Evolutionary conservation across 148 eudicot species (phyloP).

Genomic region (Linanthus parryae): DNA sequence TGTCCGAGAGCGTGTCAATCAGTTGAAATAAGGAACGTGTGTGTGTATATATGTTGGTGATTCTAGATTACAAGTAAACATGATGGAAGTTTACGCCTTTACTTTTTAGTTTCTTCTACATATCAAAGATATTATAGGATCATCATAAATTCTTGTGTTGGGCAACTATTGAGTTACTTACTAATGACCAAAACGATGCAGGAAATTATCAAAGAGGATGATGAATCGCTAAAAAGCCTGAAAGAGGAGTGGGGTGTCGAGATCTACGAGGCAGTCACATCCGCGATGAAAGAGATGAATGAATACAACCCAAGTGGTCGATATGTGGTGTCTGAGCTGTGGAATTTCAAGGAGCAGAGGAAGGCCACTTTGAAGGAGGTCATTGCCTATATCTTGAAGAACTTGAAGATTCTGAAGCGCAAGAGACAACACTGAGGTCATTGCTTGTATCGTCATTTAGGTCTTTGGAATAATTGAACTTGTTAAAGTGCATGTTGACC

Average conservation of each 20-base stretch:
- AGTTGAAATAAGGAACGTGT: too few species aligned
- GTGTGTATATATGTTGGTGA: too few species aligned
- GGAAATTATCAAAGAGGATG: conserved; percentile 1
- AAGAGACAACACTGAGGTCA: too few species aligned
- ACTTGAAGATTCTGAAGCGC: conserved; percentile 7
- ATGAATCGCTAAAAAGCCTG: neutral
- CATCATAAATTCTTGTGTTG: neutral
- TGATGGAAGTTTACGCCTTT: neutral
- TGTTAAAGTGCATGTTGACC: too few species aligned
- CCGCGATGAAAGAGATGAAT: conserved; percentile 1
- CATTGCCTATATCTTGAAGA: conserved; percentile 4
- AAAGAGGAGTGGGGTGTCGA: conserved; percentile 2
- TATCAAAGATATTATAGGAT: neutral
- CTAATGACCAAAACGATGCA: neutral
- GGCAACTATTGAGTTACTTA: neutral
- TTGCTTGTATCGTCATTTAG: too few species aligned
- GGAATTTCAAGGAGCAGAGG: conserved; percentile 9
- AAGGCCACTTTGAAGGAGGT: conserved; percentile 11
- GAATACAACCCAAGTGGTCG: conserved; percentile 10
- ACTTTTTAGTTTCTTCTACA: neutral
- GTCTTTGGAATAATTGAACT: too few species aligned
- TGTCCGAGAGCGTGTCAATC: too few species aligned
- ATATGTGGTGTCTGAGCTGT: conserved; percentile 1
- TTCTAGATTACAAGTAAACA: neutral
- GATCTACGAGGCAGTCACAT: conserved; percentile 3